Conservation (phyloP, 192 early-diverging fungal species). For the Entomortierella parvispora region DNA sequence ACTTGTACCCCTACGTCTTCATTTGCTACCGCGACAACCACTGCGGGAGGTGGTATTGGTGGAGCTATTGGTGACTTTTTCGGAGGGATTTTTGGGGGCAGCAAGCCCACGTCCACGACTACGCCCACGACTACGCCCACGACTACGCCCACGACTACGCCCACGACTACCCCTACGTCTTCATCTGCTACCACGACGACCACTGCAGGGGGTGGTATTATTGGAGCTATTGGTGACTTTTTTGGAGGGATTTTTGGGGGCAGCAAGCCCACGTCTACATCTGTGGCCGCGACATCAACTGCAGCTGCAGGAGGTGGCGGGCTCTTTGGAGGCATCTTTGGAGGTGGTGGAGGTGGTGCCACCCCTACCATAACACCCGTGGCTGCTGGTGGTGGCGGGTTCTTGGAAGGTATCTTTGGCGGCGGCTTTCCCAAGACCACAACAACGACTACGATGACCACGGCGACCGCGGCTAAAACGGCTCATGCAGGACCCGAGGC, state of each 20-base stretch:
- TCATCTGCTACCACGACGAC: background rate
- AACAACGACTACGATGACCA: background rate
- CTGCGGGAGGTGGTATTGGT: too few relatives aligned
- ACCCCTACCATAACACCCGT: too few relatives aligned
- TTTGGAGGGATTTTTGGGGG: slow-evolving; percentile 8
- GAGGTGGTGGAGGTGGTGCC: too few relatives aligned
- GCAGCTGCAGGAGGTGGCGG: too few relatives aligned
- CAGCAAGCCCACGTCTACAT: too few relatives aligned
- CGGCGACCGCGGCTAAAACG: background rate
- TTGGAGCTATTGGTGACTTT: slow-evolving; percentile 1
- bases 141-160: background rate
- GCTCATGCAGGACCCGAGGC: too few relatives aligned
- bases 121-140: slow-evolving; percentile 1
- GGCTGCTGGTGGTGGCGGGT: too few relatives aligned
- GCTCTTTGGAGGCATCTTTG: too few relatives aligned
- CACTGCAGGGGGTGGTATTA: background rate
- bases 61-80: background rate
- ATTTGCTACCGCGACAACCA: background rate
- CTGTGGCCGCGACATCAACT: too few relatives aligned
- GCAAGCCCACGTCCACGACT: background rate
- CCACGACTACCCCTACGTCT: background rate
- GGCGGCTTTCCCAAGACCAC: background rate
- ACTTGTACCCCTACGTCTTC: background rate
- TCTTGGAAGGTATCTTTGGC: too few relatives aligned
- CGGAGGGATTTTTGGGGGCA: background rate